These are phyloP conservation scores for Sclerotinia subarctica DNA, from an alignment of 2,329 filamentous ascomycete genomes.

Conservation along the genomic window DNA sequence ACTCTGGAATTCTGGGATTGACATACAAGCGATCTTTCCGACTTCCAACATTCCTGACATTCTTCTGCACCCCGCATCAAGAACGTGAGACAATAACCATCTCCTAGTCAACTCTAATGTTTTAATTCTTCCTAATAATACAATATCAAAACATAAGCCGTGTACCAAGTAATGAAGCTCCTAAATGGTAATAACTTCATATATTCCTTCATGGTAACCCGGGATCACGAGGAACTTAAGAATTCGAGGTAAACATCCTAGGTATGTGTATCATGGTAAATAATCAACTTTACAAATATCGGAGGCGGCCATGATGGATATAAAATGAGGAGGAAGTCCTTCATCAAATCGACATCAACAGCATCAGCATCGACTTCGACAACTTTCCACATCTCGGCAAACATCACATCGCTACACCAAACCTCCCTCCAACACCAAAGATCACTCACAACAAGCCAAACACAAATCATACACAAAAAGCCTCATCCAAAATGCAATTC, in stretches of 20 bases:
- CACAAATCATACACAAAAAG: not conserved
- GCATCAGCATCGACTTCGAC: not conserved
- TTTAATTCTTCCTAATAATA: not conserved
- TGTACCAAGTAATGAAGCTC: not conserved
- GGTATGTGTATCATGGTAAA: not conserved
- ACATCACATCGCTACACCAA: constrained; percentile 1
- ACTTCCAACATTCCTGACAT: constrained; percentile 6
- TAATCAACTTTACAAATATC: not conserved
- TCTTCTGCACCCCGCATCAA: not conserved
- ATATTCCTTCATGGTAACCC: not conserved
- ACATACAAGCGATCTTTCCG: not conserved
- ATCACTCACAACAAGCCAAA: not conserved
- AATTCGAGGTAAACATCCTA: not conserved
- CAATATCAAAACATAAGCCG: not conserved
- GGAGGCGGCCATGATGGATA: not conserved
- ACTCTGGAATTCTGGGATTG: not conserved
- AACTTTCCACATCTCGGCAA: not conserved
- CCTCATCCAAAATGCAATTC: constrained; percentile 44
- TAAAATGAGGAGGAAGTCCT: not conserved
- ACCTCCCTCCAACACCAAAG: not conserved
- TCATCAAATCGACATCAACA: not conserved
- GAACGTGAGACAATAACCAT: not conserved
- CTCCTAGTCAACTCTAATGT: not conserved
- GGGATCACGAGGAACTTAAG: not conserved
- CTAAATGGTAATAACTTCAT: not conserved